These are phyloP conservation scores for Hypoxylon rubiginosum DNA, from an alignment of 2,329 filamentous ascomycete genomes.

Conservation along the genomic window DNA sequence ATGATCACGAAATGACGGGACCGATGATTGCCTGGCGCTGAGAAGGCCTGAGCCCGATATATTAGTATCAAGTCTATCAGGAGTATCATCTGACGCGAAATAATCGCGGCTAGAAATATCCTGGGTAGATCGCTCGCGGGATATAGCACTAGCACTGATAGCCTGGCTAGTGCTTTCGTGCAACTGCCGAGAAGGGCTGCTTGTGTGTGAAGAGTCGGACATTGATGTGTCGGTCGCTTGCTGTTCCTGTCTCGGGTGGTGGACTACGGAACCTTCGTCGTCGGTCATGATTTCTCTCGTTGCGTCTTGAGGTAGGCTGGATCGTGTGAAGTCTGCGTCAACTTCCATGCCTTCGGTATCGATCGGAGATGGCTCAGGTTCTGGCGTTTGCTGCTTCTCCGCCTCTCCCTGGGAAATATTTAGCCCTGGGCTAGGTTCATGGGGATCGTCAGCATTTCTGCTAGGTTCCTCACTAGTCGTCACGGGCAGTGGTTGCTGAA, in stretches of 20 bases:
- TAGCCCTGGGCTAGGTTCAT: not conserved
- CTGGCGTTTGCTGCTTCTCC: not conserved
- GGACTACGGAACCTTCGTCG: slow-evolving; percentile 34
- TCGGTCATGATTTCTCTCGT: slow-evolving; percentile 1
- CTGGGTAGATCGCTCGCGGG: slow-evolving; percentile 17
- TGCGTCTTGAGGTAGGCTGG: not conserved
- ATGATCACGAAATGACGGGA: slow-evolving; percentile 34
- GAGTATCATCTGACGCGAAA: not conserved
- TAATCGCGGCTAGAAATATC: slow-evolving; percentile 16
- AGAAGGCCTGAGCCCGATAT: slow-evolving; percentile 9
- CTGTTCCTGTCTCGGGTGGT: slow-evolving; percentile 41
- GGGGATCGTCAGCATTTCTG: not conserved
- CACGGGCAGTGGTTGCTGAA: slow-evolving; percentile 60
- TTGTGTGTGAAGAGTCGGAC: slow-evolving; percentile 47
- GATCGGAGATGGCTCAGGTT: not conserved
- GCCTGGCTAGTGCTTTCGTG: slow-evolving; percentile 46
- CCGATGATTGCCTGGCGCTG: slow-evolving; percentile 34
- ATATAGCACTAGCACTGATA: slow-evolving; percentile 23
- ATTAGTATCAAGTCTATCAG: slow-evolving; percentile 6
- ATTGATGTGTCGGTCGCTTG: slow-evolving; percentile 36
- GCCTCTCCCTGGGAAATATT: not conserved
- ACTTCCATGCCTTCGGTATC: not conserved
- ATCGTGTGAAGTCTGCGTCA: slow-evolving; percentile 11
- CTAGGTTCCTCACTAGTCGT: slow-evolving; percentile 11
- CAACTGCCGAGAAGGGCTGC: slow-evolving; percentile 51